Base-by-base conservation (phyloP, 768 basidiomycete genomes). In the Tylopilus felleus region DNA sequence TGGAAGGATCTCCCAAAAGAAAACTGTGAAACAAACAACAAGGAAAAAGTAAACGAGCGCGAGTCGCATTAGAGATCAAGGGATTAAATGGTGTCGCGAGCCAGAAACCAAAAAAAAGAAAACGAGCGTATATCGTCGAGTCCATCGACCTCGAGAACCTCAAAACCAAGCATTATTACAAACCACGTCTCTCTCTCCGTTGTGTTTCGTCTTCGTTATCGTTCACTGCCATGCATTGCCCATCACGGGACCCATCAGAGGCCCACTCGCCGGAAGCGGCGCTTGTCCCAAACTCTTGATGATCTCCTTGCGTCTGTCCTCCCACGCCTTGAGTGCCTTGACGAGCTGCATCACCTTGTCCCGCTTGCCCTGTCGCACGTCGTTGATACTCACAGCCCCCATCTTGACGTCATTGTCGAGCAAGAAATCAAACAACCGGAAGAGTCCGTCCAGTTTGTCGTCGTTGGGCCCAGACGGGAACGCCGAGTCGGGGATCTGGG, bases 371-470 rank as follows among this genome's bases (percentile, higher is more conserved):
- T 83, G 81, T 47, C 91, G 78, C 31, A 98, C 79, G 71, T 98
- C 96, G 66, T 96, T 96, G 72, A 97, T 95, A 62, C 90, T 93
- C 29, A 98, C 87, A 56, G 85, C 83, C 9, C 90, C 94, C 77
- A 96, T 90, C 73, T 88, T 88, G 53, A 95, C 85, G 46, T 93
- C 93, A 56, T 93, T 91, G 62, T 95, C 93, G 44, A 98, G 79
- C 51, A 97, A 72, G 71, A 92, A 94, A 71, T 98, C 95, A 72
- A 97, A 96, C 51, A 96, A 74, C 52, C 82, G 78, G 75, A 96
- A 94, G 27, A 96, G 75, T 16, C 93, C 92, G 25, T 93, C 90
- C 14, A 96, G 74, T 60, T 88, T 90, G 59, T 95, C 88, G 65
- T 93, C 88, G 56, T 77, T 75, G 13, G 79, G 71, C 38, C 79